These are phyloP conservation scores for Termitomyces eurrhizus DNA, from an alignment of 768 basidiomycete species.

Conservation along the genomic window DNA sequence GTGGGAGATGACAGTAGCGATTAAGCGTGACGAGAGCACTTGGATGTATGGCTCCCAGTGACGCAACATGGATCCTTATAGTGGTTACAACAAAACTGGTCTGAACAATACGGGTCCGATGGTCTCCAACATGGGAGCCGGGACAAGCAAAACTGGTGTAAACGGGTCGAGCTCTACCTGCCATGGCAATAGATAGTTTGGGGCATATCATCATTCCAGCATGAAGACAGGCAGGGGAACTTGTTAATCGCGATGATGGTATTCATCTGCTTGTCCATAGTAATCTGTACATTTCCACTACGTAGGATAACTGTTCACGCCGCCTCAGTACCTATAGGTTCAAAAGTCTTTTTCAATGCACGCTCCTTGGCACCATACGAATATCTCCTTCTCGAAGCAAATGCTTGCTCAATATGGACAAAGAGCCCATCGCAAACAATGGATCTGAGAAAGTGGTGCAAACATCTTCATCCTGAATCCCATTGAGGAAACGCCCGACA, in stretches of 20 bases:
- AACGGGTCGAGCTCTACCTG: not conserved
- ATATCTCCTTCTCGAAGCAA: conserved; percentile 15
- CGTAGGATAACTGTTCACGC: not conserved
- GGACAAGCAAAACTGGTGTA: not conserved
- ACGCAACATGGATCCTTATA: not conserved
- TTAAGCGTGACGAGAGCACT: not conserved
- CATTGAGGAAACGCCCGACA: conserved; percentile 41
- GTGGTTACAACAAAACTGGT: not conserved
- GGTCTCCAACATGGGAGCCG: no score
- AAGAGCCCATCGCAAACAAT: conserved; percentile 31
- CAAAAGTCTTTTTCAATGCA: conserved; percentile 31
- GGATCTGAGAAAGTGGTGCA: conserved; percentile 26
- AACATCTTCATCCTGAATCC: conserved; percentile 24
- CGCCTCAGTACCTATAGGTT: not conserved
- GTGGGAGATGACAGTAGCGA: no score
- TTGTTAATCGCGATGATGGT: no score
- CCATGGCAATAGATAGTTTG: no score
- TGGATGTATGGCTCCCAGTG: not conserved
- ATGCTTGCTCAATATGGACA: conserved; percentile 40
- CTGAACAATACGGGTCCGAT: not conserved
- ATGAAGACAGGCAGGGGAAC: not conserved
- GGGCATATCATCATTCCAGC: not conserved
- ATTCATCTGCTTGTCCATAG: not conserved
- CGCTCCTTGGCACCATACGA: conserved; percentile 31
- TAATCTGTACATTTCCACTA: not conserved